phyloP scores from a whole-genome alignment of 2,329 filamentous ascomycete species.

The Fonsecaea nubica region DNA sequence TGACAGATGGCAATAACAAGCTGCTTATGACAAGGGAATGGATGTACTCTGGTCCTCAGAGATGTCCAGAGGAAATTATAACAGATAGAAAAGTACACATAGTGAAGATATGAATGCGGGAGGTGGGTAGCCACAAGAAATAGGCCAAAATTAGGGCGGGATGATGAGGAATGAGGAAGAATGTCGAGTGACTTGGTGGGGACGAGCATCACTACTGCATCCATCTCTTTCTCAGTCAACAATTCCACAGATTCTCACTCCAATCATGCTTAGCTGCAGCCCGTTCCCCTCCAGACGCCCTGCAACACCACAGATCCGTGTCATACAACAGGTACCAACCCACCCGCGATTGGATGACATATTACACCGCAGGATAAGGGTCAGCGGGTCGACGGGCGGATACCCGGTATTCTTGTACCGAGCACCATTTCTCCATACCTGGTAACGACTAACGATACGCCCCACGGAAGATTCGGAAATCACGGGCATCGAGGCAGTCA shows the following conservation, averaged over 20 bases:
- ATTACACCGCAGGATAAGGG: slow-evolving; percentile 5
- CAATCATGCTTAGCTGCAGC: neutral
- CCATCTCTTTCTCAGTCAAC: neutral
- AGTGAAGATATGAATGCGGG: neutral
- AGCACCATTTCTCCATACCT: neutral
- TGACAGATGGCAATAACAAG: neutral
- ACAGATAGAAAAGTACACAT: neutral
- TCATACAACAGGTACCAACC: neutral
- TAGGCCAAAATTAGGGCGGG: neutral
- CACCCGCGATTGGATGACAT: slow-evolving; percentile 5
- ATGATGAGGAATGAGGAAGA: neutral
- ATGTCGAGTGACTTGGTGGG: neutral
- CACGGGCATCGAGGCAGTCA: neutral
- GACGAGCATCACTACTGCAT: neutral
- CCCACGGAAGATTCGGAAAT: slow-evolving; percentile 5
- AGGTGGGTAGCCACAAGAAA: neutral
- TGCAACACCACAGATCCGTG: slow-evolving; percentile 7
- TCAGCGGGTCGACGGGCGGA: neutral
- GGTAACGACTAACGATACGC: too few relatives aligned
- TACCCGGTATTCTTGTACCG: neutral
- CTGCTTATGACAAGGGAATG: neutral
- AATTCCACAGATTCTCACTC: too few relatives aligned
- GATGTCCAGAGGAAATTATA: neutral
- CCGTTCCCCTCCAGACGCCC: slow-evolving; percentile 8
- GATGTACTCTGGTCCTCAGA: neutral